Conservation (phyloP, 495 filamentous ascomycete genomes). For the Aspergillus taichungensis region DNA sequence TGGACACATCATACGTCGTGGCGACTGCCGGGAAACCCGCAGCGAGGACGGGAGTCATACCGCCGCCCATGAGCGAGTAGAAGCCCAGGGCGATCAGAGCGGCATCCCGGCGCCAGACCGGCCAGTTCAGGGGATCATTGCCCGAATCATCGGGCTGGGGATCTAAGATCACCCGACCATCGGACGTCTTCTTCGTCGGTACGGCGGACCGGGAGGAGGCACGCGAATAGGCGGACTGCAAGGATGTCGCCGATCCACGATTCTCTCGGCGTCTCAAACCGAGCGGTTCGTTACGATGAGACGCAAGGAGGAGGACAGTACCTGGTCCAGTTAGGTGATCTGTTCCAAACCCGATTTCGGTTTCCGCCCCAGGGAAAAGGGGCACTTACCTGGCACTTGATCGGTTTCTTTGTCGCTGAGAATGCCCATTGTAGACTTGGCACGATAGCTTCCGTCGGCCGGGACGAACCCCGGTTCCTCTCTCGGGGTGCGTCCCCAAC, state of each 20-base stretch:
- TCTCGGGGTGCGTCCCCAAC: neutral
- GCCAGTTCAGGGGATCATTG: conserved; percentile 95
- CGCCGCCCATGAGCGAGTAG: conserved; percentile 87
- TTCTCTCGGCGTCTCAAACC: conserved; percentile 68
- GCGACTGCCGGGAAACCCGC: conserved; percentile 86
- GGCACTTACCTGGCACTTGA: conserved; percentile 74
- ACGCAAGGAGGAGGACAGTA: conserved; percentile 69
- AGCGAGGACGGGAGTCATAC: conserved; percentile 85
- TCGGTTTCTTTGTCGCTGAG: conserved; percentile 76
- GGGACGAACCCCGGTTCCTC: neutral
- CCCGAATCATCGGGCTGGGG: conserved; percentile 86
- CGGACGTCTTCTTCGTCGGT: conserved; percentile 64
- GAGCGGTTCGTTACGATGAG: conserved; percentile 71
- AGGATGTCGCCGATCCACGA: conserved; percentile 67
- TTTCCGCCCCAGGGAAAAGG: neutral
- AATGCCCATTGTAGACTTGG: conserved; percentile 71
- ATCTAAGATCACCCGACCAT: conserved; percentile 81
- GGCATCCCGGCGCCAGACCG: conserved; percentile 68
- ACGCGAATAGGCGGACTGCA: conserved; percentile 47
- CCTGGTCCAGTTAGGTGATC: conserved; percentile 35
- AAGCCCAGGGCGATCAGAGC: conserved; percentile 80
- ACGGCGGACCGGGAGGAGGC: conserved; percentile 15
- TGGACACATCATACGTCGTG: conserved; percentile 55
- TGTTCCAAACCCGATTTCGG: conserved; percentile 4
- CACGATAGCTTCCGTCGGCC: conserved; percentile 21